Base-by-base conservation (phyloP, 1,284 basidiomycete genomes). In the Sutorius eximius region DNA sequence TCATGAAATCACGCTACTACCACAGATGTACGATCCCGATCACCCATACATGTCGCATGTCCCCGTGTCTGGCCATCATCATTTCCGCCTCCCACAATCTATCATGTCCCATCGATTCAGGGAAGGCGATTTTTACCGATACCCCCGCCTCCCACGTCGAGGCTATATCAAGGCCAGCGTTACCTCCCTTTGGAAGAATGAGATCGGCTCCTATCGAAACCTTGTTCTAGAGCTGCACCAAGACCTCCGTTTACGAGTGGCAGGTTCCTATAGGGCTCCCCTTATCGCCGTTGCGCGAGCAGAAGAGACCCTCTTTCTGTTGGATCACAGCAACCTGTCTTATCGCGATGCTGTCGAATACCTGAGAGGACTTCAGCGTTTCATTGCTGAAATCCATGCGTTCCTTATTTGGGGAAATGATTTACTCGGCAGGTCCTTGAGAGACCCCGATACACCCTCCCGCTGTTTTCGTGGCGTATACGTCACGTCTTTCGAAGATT, bases 321-420 rank as follows among this genome's bases (percentile, higher is more conserved):
- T 34, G 15, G 15, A 15, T 47, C 13, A 30, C 50, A 0, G 4
- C 45, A 2, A 16, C 10, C 5, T 57, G 40, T 57, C 34, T 1
- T 51, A 57, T 48, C 54, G 32, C 5, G 48, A 57, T 9, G 46
- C 55, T 6, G 44, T 56, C 5, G 47, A 56, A 9, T 56, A 56
- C 18, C 32, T 34, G 0, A 2, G 32, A 2, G 47, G 47, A 2
- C 46, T 56, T 1, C 46, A 56, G n/a, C 46, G 20, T n/a, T 56
- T 56, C 18, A 10, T 56, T 5, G 43, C 41, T 3, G 55, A 56
- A 9, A 49, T 45, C 3, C 55, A 56, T 2, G 42, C 53, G 4
- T 56, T 56, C 13, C 15, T 56, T 5, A 6, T 56, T 0, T 56
- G 55, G 55, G 53, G 53, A 1, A 27, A 36, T 18, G 6, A 13